A percentile compares a stretch with the other conserved stretches of the same genome.
These are phyloP conservation scores for Microsporum canis DNA, from an alignment of 2,329 filamentous ascomycete species.

Conservation along the genomic window DNA sequence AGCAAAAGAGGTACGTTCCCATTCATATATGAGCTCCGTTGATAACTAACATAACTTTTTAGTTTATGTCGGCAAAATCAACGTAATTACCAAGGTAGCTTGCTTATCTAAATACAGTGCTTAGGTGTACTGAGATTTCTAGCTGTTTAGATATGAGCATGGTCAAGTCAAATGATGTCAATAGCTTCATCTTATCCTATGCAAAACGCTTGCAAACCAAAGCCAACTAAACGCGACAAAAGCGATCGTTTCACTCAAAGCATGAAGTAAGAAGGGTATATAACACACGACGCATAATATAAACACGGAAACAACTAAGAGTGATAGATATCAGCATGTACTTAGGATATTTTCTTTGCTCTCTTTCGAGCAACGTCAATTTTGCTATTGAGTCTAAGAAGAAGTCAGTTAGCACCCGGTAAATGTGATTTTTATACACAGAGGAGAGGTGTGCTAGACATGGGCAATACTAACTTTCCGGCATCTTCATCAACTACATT, in stretches of 20 bases:
- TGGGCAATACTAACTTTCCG: conserved; percentile 31
- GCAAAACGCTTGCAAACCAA: neutral
- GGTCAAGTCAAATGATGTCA: neutral
- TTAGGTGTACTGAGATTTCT: neutral
- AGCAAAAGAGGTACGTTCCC: conserved; percentile 44
- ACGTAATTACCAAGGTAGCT: neutral
- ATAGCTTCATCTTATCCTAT: neutral
- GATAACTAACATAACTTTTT: conserved; percentile 7
- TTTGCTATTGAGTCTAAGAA: conserved; percentile 33
- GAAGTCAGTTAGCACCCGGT: neutral
- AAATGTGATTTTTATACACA: neutral
- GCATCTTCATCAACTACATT: conserved; percentile 49
- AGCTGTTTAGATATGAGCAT: neutral
- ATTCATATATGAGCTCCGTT: neutral
- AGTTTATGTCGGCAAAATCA: conserved; percentile 18
- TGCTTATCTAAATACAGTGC: neutral
- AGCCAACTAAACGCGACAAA: neutral
- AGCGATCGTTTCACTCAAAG: neutral
- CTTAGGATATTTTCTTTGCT: conserved; percentile 36
- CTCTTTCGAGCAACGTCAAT: conserved; percentile 39
- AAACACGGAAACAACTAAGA: neutral
- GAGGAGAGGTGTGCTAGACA: neutral
- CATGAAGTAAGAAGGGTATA: neutral
- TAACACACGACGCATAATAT: neutral
- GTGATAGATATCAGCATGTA: neutral